Base-by-base conservation (phyloP, 345 rosid species). In the Citropsis articulata region DNA sequence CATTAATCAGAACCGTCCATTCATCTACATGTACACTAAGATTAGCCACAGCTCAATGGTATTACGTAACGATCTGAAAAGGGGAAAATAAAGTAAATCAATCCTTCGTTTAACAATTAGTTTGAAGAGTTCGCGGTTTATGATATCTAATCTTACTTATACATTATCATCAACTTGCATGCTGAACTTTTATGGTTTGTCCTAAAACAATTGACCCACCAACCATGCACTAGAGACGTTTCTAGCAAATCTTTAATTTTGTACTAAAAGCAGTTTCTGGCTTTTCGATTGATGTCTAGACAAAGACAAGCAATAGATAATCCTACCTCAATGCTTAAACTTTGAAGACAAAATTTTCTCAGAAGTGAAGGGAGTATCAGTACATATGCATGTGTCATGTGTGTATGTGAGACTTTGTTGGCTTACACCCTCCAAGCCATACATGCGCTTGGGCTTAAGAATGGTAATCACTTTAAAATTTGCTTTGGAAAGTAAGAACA, bases 1-100 rank as follows among this genome's bases (percentile, higher is more conserved):
- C 72, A 66, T 70, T 18, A n/a, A 69, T 77, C 81, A 77, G 63
- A 73, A 63, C 66, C 84, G 57, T 79, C 77, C 84, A 65, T 77
- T 60, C 62, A 7, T 30, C 28, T 36, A 10, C 31, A 9, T 30
- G 50, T 18, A 18, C 61, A n/a, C 71, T 48, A 25, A 65, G 76
- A 75, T 73, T 78, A 66, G 55, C 57, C 66, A 61, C 66, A 73
- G 16, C 35, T 36, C 75, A 56, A 9, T 33, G 3, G 42, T 16
- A 7, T 21, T 64, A 42, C n/a, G 64, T 53, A 22, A 18, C 35
- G 48, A 65, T 16, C 9, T 22, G 35, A 25, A 33, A 31, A 65
- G 2, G 0, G 12, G 35, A 0, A 62, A 62, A 27, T 4, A 62
- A 62, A 62, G 38, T 21, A 31, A 71, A 30, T 30, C n/a, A 72